These are phyloP conservation scores for Purshia tridentata DNA, from an alignment of 306 rosid species.

Conservation along the genomic window DNA sequence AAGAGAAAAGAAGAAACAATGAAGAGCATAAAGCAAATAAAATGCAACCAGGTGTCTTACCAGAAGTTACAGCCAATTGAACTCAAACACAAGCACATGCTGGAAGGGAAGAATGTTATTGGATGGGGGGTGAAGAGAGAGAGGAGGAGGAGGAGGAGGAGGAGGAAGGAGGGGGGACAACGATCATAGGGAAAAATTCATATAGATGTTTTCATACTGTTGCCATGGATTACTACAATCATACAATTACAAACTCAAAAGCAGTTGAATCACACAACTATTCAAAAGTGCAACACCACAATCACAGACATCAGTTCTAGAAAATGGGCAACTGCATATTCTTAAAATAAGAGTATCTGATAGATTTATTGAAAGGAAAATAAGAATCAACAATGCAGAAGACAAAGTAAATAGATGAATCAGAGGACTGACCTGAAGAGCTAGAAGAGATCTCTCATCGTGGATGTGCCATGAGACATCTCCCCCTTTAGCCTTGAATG, in stretches of 20 bases:
- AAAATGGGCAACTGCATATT: neutral
- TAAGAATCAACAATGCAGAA: neutral
- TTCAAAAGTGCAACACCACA: neutral
- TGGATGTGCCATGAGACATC: slow-evolving; percentile 96
- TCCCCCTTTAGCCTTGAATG: slow-evolving; percentile 95
- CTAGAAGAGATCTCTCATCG: slow-evolving; percentile 91
- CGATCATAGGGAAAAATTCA: neutral
- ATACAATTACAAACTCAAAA: neutral
- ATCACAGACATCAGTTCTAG: slow-evolving; percentile 2
- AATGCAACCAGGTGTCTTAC: too few relatives aligned
- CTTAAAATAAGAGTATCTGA: neutral
- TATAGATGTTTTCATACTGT: neutral
- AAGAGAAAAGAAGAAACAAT: neutral
- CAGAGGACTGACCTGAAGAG: slow-evolving; percentile 65
- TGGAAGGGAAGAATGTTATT: too few relatives aligned
- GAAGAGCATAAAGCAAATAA: too few relatives aligned
- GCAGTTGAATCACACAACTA: neutral
- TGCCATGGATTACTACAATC: neutral
- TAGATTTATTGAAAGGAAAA: neutral
- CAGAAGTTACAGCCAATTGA: too few relatives aligned
- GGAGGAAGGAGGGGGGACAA: too few relatives aligned
- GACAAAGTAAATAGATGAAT: neutral
- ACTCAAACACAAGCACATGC: too few relatives aligned
- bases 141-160: too few relatives aligned
- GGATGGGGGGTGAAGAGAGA: too few relatives aligned